Evolutionary conservation across 345 rosid species (phyloP), one percentile per base, ranked within the genome.

Genomic region (Eucalyptus cloeziana): DNA sequence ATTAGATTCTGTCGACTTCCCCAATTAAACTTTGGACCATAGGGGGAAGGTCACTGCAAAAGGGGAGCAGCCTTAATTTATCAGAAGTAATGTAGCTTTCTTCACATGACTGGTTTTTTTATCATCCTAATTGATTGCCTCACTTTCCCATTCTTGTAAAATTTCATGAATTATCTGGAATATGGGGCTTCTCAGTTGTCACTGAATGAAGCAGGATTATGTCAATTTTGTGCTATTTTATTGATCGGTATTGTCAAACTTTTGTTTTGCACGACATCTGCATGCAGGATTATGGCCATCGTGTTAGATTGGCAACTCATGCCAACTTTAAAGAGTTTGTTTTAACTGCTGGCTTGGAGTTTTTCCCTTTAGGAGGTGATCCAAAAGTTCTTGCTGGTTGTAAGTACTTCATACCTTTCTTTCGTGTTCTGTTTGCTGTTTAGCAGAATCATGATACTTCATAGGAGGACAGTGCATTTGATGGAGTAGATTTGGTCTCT

Each of bases 231-330:
- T 81, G 47, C 88, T 40, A 86, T 83, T 13, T 14, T 27, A 56
- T n/a, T 87, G 83, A 47, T 88, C n/a, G 67, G 30, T 58, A 19
- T 76, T 51, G 47, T 56, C 85, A 50, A 50, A 33, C 89, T 89
- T 69, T 14, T 25, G 40, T 76, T 71, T 62, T 19, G 67, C 87
- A 50, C 86, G 50, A 89, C 87, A 86, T 90, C 56, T 90, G 49
- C 86, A 45, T 93, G 97, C 96, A 98, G 99, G 99, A 98, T 90
- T 96, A 95, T 92, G 99, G 99, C 47, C 99, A 98, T 96, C 96
- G 99, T 85, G 99, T 98, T 92, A 97, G 99, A 93, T 93, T 98
- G 90, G 99, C 99, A 62, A 98, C 99, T 88, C 99, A 98, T 95
- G 94, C 96, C 90, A 98, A 98, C 94, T 98, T 98, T 92, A 98